Base-by-base conservation (phyloP, 768 basidiomycete genomes). In the Sporobolomyces pararoseus region DNA sequence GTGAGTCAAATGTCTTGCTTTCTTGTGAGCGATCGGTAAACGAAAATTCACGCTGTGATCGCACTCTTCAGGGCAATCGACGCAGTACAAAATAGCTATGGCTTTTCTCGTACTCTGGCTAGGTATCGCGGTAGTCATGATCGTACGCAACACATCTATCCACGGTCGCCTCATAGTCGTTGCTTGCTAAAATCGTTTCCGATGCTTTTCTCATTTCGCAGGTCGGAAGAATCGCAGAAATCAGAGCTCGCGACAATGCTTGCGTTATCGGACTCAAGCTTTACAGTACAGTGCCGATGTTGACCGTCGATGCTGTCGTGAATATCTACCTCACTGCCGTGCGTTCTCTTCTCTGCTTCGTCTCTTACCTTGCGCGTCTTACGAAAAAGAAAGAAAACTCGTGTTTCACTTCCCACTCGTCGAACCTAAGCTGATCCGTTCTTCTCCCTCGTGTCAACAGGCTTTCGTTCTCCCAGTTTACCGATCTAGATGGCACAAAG, bases 231-330 rank as follows among this genome's bases (percentile, higher is more conserved):
- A 63, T 70, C 47, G 50, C 62, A 4, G 37, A 42, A 4, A 58
- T 69, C 10, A 44, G 49, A 7, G 13, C 29, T 4, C 32, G 37
- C 50, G 67, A 70, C 50, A 66, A 69, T 12, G 69, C 65, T 2
- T 75, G 75, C 42, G 37, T 70, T n/a, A 75, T 75, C 14, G 75
- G 75, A 0, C 68, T 75, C 16, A 54, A 49, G 29, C 46, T 71
- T 9, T 75, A 51, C 32, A 52, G 65, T 1, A 68, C 68, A 1
- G 55, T 57, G 0, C 71, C 70, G 0, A 71, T 65, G 70, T 37
- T 65, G 14, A 51, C 42, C 31, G 63, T 57, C 64, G 74, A 75
- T 51, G 65, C 64, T 17, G 7, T 66, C 52, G 69, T 72, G 37
- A 75, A 73, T 63, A 47, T 73, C 31, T 73, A 64, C 63, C 66